Evolutionary conservation across 805 yeast species (phyloP).

Genomic region (Blastobotrys americana): DNA sequence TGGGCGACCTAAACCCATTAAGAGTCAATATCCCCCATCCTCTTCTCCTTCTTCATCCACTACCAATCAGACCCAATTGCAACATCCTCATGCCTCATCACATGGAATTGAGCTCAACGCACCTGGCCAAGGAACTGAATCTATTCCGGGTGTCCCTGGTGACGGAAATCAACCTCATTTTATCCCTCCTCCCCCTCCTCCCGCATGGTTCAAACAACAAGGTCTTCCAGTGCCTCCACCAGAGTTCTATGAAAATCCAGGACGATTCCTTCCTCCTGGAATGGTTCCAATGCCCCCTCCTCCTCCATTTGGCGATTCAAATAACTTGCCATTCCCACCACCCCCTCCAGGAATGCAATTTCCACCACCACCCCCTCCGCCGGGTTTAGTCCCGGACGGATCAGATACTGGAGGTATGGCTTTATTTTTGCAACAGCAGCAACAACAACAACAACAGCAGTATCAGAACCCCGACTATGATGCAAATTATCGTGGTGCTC

Average conservation of each 20-base stretch:
- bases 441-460: too few species aligned
- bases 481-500: too few species aligned
- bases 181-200: slow-evolving; percentile 14
- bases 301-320: slow-evolving; percentile 9
- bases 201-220: slow-evolving; percentile 15
- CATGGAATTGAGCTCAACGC: not conserved
- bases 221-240: slow-evolving; percentile 14
- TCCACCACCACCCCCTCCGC: slow-evolving; percentile 12
- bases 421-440: too few species aligned
- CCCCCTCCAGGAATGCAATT: slow-evolving; percentile 15
- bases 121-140: slow-evolving; percentile 4
- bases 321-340: slow-evolving; percentile 3
- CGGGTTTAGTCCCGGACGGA: not conserved
- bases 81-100: slow-evolving; percentile 4
- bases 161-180: slow-evolving; percentile 2
- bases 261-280: slow-evolving; percentile 4
- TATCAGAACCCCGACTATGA: too few species aligned
- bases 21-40: not conserved
- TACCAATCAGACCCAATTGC: slow-evolving; percentile 2
- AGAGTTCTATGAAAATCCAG: not conserved
- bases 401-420: too few species aligned
- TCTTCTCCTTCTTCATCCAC: not conserved
- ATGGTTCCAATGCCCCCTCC: slow-evolving; percentile 5
- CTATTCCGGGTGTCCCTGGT: not conserved
- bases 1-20: not conserved